Base-by-base conservation (phyloP, 2,329 filamentous ascomycete species). In the Trichophyton schoenleinii region DNA sequence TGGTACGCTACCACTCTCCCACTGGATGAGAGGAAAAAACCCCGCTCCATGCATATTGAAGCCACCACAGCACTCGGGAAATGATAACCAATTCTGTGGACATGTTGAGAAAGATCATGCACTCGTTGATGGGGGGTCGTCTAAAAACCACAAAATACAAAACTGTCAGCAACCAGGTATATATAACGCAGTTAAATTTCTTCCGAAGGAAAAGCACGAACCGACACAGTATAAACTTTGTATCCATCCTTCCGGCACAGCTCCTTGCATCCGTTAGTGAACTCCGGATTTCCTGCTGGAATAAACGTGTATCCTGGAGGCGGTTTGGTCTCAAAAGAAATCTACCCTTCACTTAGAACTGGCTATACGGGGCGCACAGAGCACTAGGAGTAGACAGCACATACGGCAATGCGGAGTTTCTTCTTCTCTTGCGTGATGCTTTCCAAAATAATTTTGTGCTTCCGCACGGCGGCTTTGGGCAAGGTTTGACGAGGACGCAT, bases 231-330 rank as follows among this genome's bases (percentile, higher is more conserved):
- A 66, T 79, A 78, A 46, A 85, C 79, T 57, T 80, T 77, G 44
- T 79, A 71, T 31, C 79, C 78, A 66, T 78, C 76, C 67, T 79
- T 77, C 59, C 81, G 77, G 65, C 83, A 85, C 46, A 80, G 69
- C 66, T 85, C 82, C 70, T 85, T 86, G 71, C 81, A 82, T 61
- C 78, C 78, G 55, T 78, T 78, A 18, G 83, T 83, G 57, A 87
- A 75, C 60, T 81, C 78, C 1, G 82, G 81, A 63, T 83, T 81
- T 25, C 83, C 83, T 53, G 81, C 78, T 22, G 81, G 79, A 58
- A 86, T 78, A 67, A 84, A 85, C 0, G 78, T 81, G 68, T 84
- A 86, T n/a, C 82, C 83, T 57, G 72, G 71, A 8, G 82, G 83
- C 22, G 83, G 76, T 65, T 79, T 74, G n/a, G 75, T 72, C 63